Conservation (phyloP, 192 early-diverging fungal species). For the Coemansia sp. region DNA sequence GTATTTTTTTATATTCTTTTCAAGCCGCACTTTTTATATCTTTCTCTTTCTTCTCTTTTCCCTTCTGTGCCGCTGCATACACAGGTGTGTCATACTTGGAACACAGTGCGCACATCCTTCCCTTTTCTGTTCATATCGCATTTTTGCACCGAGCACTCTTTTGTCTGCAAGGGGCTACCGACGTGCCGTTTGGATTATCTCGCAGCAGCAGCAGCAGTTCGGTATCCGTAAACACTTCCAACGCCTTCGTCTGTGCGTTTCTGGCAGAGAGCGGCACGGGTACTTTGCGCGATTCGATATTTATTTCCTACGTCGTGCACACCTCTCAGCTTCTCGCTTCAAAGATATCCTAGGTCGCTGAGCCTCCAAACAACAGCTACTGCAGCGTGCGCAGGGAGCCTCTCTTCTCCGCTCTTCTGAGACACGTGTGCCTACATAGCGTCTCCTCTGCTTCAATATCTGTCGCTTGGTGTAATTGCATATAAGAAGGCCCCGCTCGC, state of each 20-base stretch:
- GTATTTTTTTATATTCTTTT: slow-evolving; percentile 10
- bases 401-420: not conserved
- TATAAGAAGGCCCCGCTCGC: not conserved
- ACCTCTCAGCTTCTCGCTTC: slow-evolving; percentile 1
- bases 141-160: not conserved
- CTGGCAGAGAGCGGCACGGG: not conserved
- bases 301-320: slow-evolving; percentile 4
- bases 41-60: slow-evolving; percentile 12
- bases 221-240: not conserved
- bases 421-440: slow-evolving; percentile 10
- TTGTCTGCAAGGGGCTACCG: slow-evolving; percentile 11
- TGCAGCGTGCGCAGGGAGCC: not conserved
- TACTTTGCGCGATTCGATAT: not conserved
- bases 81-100: not conserved
- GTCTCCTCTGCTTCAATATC: slow-evolving; percentile 12
- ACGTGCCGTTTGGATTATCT: slow-evolving; percentile 9
- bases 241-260: not conserved
- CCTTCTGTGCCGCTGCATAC: slow-evolving; percentile 9
- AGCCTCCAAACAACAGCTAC: not conserved
- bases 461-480: slow-evolving; percentile 3
- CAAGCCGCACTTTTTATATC: not conserved
- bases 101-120: not conserved
- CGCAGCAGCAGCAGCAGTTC: slow-evolving; percentile 6
- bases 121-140: not conserved
- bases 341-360: slow-evolving; percentile 1